Conservation (phyloP, 2,329 filamentous ascomycete species). For the Aspergillus proliferans region DNA sequence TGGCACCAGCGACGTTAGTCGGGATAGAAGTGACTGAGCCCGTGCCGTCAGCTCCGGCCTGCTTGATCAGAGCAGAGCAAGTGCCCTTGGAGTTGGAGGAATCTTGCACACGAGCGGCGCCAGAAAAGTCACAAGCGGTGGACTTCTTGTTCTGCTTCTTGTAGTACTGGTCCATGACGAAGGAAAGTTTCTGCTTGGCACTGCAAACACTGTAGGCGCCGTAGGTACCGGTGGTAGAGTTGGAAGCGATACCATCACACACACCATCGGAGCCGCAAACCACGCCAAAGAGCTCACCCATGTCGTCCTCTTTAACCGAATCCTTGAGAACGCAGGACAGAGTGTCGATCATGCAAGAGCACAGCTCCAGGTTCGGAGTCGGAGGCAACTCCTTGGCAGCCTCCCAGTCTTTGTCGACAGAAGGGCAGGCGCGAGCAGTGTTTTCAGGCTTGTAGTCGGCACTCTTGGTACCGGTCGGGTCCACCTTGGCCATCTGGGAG, state of each 20-base stretch:
- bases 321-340: conserved; percentile 64
- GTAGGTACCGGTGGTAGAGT: conserved; percentile 38
- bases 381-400: conserved; percentile 68
- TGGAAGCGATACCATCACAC: conserved; percentile 36
- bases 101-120: conserved; percentile 33
- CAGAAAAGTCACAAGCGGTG: conserved; percentile 41
- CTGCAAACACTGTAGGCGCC: conserved; percentile 46
- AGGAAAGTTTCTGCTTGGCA: conserved; percentile 40
- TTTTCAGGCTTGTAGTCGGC: conserved; percentile 68
- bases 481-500: conserved; percentile 61
- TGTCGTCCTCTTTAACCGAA: conserved; percentile 52
- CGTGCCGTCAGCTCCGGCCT: conserved; percentile 32
- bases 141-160: conserved; percentile 24
- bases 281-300: conserved; percentile 60
- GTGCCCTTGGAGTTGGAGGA: conserved; percentile 26
- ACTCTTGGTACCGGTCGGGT: conserved; percentile 60
- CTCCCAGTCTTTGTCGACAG: conserved; percentile 58
- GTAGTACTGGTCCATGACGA: conserved; percentile 44
- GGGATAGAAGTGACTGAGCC: conserved; percentile 34
- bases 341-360: conserved; percentile 75
- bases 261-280: conserved; percentile 34
- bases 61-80: conserved; percentile 18
- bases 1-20: conserved; percentile 15
- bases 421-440: conserved; percentile 65
- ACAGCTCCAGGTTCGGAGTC: conserved; percentile 69